Evolutionary conservation across 768 basidiomycete species (phyloP).

Genomic region (Mycena vulgaris): DNA sequence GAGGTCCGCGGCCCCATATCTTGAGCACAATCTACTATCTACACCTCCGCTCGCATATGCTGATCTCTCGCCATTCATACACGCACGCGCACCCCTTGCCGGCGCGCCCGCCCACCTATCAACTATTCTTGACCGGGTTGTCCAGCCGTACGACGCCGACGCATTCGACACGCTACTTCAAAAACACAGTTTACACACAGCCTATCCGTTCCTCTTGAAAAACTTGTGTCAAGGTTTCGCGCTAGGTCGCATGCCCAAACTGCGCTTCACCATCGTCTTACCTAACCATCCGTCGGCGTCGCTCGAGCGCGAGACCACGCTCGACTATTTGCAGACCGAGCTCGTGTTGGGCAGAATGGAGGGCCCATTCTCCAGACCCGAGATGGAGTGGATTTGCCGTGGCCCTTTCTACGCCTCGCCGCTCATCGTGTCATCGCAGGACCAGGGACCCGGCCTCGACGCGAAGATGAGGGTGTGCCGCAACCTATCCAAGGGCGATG

Average conservation of each 20-base stretch:
- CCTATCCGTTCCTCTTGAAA: conserved; percentile 48
- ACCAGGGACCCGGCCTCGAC: conserved; percentile 32
- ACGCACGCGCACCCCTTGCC: not conserved
- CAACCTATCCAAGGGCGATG: conserved; percentile 37
- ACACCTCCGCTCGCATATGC: not conserved
- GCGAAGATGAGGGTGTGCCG: conserved; percentile 39
- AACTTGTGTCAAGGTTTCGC: conserved; percentile 52
- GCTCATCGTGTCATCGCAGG: conserved; percentile 34
- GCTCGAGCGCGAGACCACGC: conserved; percentile 14
- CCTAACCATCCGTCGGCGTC: conserved; percentile 32
- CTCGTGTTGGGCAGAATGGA: conserved; percentile 11
- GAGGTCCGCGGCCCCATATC: not conserved
- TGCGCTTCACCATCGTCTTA: conserved; percentile 6
- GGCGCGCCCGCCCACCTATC: not conserved
- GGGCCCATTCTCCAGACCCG: conserved; percentile 26
- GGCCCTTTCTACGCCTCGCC: conserved; percentile 46
- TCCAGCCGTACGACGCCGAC: conserved; percentile 48
- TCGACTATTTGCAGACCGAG: conserved; percentile 32
- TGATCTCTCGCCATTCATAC: not conserved
- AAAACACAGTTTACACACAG: conserved; percentile 37
- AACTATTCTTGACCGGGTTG: conserved; percentile 40
- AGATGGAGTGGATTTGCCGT: conserved; percentile 40
- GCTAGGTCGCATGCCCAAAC: conserved; percentile 46
- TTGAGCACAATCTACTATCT: not conserved
- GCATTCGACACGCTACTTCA: conserved; percentile 44